Evolutionary conservation across 2,329 filamentous ascomycete genomes (phyloP).

Genomic region (Aspergillus fumigatus): DNA sequence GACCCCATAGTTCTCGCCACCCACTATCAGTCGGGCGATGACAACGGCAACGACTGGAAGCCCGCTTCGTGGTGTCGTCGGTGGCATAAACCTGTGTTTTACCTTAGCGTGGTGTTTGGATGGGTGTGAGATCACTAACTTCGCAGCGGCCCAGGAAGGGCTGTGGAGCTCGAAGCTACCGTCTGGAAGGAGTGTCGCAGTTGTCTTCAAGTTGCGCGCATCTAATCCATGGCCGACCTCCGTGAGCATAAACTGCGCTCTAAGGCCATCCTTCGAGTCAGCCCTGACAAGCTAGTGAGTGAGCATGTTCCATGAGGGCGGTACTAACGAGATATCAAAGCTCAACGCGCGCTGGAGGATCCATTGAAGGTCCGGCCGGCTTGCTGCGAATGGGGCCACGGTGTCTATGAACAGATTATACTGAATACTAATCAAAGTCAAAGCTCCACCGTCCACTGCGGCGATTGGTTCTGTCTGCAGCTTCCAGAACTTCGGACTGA

Average conservation of each 20-base stretch:
- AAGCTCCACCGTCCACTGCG: conserved; percentile 2
- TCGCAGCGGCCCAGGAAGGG: background rate
- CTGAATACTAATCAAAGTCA: conserved; percentile 4
- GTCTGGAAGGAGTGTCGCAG: conserved; percentile 5
- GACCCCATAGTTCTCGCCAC: conserved; percentile 13
- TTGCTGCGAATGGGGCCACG: conserved; percentile 4
- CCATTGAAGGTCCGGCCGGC: no score
- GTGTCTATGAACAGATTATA: conserved; percentile 11
- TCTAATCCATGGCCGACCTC: conserved; percentile 12
- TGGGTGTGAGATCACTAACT: background rate
- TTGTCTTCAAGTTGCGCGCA: conserved; percentile 10
- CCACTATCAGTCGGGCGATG: conserved; percentile 13
- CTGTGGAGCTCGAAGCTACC: conserved; percentile 3
- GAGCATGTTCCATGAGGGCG: background rate
- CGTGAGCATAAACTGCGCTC: conserved; percentile 8
- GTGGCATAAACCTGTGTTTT: conserved; percentile 17
- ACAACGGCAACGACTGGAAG: conserved; percentile 13
- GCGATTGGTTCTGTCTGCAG: conserved; percentile 6
- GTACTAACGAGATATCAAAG: background rate
- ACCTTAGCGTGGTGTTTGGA: no score
- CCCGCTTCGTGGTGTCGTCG: conserved; percentile 7
- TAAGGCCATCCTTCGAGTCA: background rate
- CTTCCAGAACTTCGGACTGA: conserved; percentile 16
- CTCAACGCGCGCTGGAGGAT: background rate
- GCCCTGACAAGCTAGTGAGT: background rate